Evolutionary conservation across 2,329 filamentous ascomycete genomes (phyloP), one percentile per base, ranked within the genome.

Genomic region (Pseudogymnoascus sp.): DNA sequence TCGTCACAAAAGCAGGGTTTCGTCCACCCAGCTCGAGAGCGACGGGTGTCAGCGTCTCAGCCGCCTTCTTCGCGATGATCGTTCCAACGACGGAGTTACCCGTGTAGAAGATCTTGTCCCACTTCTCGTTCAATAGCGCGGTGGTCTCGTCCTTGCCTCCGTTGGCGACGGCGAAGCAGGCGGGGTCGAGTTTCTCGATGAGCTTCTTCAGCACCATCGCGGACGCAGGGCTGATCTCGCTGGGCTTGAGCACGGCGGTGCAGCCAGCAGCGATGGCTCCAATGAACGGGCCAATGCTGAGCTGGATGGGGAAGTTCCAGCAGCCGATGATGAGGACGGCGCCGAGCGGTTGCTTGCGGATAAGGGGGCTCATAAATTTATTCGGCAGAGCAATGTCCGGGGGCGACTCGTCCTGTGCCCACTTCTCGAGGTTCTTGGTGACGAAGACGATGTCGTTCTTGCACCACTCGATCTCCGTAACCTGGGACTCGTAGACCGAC

Each of bases 81-180:
- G 88, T 91, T 71, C 90, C 94, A 16, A 97, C 91, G 28, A 73
- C 78, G 60, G 83, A 82, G 70, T 86, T 87, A 62, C 94, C 94
- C 0, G 94, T 99, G 79, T 96, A 99, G 80, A 94, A 92, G 71
- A 99, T 95, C 83, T 97, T 97, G 78, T 95, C 92, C 88, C 92
- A 99, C 75, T 93, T 93, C 78, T 92, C 85, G 63, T 93, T 85
- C 35, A 99, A 82, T 49, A 97, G 78, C 11, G 86, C 86, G 52
- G 89, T 91, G 3, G 89, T 92, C 79, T 96, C 91, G 3, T 87
- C 81, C 19, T 96, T 77, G 28, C 80, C 86, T 64, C 94, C 94
- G 73, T 97, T 94, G 67, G 97, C 80, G 63, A 91, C 84, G 36
- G 80, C 78, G 76, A 91, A 97, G 68, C 86, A 87, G 14, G 85